These are phyloP conservation scores for Pascua guehoae DNA, from an alignment of 1,284 basidiomycete species.

Conservation along the genomic window DNA sequence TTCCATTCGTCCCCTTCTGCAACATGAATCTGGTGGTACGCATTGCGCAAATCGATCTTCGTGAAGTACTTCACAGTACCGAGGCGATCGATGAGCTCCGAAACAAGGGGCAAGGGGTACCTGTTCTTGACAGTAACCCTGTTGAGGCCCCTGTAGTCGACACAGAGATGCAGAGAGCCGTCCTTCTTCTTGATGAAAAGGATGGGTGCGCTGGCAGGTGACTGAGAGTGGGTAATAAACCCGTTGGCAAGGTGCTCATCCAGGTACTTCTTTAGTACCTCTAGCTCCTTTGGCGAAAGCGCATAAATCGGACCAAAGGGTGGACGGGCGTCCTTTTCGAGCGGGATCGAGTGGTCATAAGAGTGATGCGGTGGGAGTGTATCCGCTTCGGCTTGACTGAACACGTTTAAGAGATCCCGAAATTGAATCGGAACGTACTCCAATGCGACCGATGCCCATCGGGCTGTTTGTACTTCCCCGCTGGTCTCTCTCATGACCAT, in stretches of 20 bases:
- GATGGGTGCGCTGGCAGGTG: constrained; percentile 45
- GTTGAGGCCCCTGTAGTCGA: constrained; percentile 54
- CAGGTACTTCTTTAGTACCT: constrained; percentile 46
- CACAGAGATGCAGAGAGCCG: constrained; percentile 46
- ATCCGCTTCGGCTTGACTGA: constrained; percentile 30
- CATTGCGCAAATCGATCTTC: constrained; percentile 37
- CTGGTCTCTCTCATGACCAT: too few species aligned
- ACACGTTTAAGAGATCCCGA: constrained; percentile 29
- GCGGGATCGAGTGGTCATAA: constrained; percentile 36
- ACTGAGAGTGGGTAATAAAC: constrained; percentile 36
- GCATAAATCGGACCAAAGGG: constrained; percentile 46
- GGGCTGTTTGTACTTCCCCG: too few species aligned
- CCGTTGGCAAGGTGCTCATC: constrained; percentile 47
- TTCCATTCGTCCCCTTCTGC: constrained; percentile 40
- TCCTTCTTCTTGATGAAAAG: constrained; percentile 56
- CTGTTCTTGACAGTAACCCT: constrained; percentile 46
- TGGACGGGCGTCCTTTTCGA: constrained; percentile 27
- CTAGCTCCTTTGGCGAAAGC: constrained; percentile 44
- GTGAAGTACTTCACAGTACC: constrained; percentile 29
- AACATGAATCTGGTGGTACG: constrained; percentile 44
- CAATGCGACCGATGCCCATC: too few species aligned
- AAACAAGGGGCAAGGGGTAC: constrained; percentile 25
- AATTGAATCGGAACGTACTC: constrained; percentile 18
- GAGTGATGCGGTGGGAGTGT: constrained; percentile 31
- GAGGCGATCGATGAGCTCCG: constrained; percentile 38